Conservation (phyloP, 331 rosid species). For the Malus hybrid region DNA sequence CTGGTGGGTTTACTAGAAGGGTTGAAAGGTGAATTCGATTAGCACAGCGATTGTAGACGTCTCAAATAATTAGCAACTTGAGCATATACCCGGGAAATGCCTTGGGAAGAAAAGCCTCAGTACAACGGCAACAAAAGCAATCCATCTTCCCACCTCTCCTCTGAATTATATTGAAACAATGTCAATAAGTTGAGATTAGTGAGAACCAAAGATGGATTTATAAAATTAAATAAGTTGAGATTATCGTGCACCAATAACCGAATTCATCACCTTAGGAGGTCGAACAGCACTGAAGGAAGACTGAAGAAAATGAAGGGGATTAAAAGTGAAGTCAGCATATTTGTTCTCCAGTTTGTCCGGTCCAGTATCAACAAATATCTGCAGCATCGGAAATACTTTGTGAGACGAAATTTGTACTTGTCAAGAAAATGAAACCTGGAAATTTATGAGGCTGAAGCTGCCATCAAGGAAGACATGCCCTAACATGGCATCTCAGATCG, state of each 20-base stretch:
- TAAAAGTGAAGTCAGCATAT: conserved; percentile 73
- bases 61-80: neutral
- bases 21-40: too few species aligned
- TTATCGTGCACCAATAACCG: neutral
- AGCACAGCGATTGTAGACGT: too few species aligned
- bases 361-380: conserved; percentile 83
- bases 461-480: neutral
- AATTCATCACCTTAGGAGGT: conserved; percentile 46
- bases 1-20: too few species aligned
- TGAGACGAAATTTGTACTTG: neutral
- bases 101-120: conserved; percentile 78
- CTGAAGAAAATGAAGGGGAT: conserved; percentile 91
- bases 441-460: neutral
- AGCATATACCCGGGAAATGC: conserved; percentile 67
- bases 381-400: conserved; percentile 10
- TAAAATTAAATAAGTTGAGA: neutral
- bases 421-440: neutral
- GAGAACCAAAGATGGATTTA: too few species aligned
- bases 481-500: too few species aligned
- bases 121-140: conserved; percentile 66
- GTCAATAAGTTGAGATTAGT: neutral
- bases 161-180: conserved; percentile 22
- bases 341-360: conserved; percentile 89
- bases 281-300: conserved; percentile 55
- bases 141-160: conserved; percentile 83